Conservation (phyloP, 148 eudicot species). For the Fallopia convolvulus region DNA sequence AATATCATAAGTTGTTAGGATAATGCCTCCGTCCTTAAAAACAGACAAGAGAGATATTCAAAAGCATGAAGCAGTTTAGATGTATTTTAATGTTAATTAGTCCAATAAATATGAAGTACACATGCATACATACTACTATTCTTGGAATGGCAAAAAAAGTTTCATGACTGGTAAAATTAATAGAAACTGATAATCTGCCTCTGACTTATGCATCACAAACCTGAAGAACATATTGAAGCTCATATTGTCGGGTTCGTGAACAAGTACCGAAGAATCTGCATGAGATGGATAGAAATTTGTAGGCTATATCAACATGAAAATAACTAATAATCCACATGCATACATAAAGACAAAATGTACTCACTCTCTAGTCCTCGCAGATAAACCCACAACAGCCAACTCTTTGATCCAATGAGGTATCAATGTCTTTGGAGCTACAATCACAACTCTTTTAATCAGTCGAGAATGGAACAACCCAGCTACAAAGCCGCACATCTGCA, state of each 20-base stretch:
- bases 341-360: conserved; percentile 14
- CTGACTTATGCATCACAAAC: conserved; percentile 23
- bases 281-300: neutral
- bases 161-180: neutral
- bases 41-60: neutral
- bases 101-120: neutral
- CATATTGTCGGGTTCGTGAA: conserved; percentile 65
- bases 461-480: conserved; percentile 76
- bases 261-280: conserved; percentile 76
- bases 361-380: conserved; percentile 78
- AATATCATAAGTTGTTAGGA: conserved; percentile 89
- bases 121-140: neutral
- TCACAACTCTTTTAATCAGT: conserved; percentile 60
- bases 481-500: conserved; percentile 77
- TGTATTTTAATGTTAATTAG: neutral
- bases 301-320: neutral
- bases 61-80: neutral
- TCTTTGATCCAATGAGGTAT: conserved; percentile 97
- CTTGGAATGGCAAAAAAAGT: neutral
- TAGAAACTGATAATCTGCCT: neutral
- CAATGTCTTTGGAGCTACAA: conserved; percentile 95
- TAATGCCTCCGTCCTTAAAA: conserved; percentile 78
- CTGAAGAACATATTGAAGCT: conserved; percentile 88
- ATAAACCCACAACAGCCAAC: conserved; percentile 67
- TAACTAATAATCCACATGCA: neutral